Evolutionary conservation across 768 basidiomycete genomes (phyloP).

Genomic region (Termitomyces titanicus): DNA sequence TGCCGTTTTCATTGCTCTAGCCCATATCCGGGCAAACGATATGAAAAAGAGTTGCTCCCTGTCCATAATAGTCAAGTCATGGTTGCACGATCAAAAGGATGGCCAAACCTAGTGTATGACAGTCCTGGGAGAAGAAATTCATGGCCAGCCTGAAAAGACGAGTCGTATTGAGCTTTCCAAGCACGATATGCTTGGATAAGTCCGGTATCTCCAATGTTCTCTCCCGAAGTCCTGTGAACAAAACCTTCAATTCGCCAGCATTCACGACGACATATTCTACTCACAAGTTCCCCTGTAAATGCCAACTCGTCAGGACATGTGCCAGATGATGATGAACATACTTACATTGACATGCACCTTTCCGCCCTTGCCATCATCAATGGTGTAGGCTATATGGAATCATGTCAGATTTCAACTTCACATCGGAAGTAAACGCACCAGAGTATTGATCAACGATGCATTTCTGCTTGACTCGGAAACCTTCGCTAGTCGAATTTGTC

Average conservation of each 20-base stretch:
- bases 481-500: conserved; percentile 81
- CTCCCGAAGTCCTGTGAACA: conserved; percentile 73
- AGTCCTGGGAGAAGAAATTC: conserved; percentile 84
- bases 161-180: conserved; percentile 76
- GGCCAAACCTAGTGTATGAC: conserved; percentile 58
- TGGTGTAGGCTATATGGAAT: conserved; percentile 60
- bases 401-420: background rate
- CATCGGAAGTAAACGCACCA: conserved; percentile 30
- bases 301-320: background rate
- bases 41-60: conserved; percentile 96
- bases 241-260: conserved; percentile 6
- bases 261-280: conserved; percentile 14
- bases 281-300: conserved; percentile 67
- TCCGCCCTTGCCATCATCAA: conserved; percentile 84
- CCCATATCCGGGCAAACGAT: conserved; percentile 87
- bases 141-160: conserved; percentile 51
- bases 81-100: background rate
- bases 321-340: conserved; percentile 14
- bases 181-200: conserved; percentile 86
- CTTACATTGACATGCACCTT: conserved; percentile 80
- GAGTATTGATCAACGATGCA: conserved; percentile 93
- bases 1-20: conserved; percentile 72
- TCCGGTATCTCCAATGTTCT: conserved; percentile 87
- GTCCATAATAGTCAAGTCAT: conserved; percentile 6
- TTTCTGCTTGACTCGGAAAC: conserved; percentile 77